These are phyloP conservation scores for Pythium sp. DNA, from an alignment of 352 stramenopile genomes.

Conservation along the genomic window DNA sequence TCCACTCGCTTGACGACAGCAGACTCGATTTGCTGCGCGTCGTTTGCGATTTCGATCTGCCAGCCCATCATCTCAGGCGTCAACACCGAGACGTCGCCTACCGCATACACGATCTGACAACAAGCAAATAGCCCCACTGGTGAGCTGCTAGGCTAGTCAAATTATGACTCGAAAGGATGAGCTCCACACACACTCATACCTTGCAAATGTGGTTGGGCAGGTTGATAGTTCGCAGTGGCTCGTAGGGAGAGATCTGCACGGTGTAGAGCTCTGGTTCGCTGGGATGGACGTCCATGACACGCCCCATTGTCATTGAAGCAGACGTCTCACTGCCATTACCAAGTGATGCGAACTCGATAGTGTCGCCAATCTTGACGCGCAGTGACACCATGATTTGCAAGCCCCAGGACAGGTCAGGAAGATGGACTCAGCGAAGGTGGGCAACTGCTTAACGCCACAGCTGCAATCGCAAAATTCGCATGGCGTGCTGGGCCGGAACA, in stretches of 20 bases:
- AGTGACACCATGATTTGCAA: not conserved
- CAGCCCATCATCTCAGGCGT: slow-evolving; percentile 36
- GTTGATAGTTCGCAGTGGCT: slow-evolving; percentile 37
- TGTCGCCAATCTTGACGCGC: slow-evolving; percentile 39
- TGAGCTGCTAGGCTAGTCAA: not conserved
- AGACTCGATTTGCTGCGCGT: slow-evolving; percentile 20
- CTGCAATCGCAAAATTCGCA: not conserved
- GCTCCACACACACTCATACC: slow-evolving; percentile 16
- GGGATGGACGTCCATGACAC: slow-evolving; percentile 34
- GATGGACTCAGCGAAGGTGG: not conserved
- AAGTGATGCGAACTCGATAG: slow-evolving; percentile 37
- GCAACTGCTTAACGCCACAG: not conserved
- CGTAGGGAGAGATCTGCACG: slow-evolving; percentile 42
- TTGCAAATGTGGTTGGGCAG: slow-evolving; percentile 32
- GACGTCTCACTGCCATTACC: not conserved
- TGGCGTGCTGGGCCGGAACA: not conserved
- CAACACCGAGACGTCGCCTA: slow-evolving; percentile 33
- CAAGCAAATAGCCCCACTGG: not conserved
- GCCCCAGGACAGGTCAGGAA: not conserved
- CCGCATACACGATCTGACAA: slow-evolving; percentile 37
- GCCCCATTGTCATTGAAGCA: slow-evolving; percentile 17
- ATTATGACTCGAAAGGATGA: not conserved
- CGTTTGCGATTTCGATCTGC: slow-evolving; percentile 39
- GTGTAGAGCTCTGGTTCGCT: slow-evolving; percentile 22
- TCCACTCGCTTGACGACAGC: slow-evolving; percentile 51